Evolutionary conservation across 1,139 yeast genomes (phyloP), one percentile per base, ranked within the genome.

Genomic region (Candida albicans): DNA sequence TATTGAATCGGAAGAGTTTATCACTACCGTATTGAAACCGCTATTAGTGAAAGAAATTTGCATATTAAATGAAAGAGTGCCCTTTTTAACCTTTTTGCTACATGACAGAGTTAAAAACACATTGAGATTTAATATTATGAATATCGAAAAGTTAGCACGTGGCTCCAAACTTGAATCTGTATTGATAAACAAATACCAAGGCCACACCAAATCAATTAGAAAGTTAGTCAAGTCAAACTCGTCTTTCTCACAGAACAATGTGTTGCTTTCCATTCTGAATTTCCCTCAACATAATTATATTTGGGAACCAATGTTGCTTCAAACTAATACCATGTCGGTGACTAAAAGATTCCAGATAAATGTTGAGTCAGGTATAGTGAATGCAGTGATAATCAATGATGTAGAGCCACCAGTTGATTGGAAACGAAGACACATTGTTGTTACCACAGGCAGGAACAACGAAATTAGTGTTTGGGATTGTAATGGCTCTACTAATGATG

Each of bases 171-270:
- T 60, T 15, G 61, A 57, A 2, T 42, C 58, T 0, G 46, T 46
- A 15, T 55, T 71, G 26, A 37, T 59, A 6, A 61, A 79, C 53
- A 84, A 85, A 54, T 78, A 84, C 45, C 90, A 95, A 5, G 98
- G 98, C 0, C 96, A 89, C 56, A 77, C 82, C 42, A 90, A 89
- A 58, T 86, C 96, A 0, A 82, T 91, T 15, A 79, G 81, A 52
- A 75, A 73, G 43, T 62, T 91, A 1, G 67, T 79, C 13, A 79
- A 90, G 54, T 84, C 96, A 1, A 57, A 62, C 31, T 59, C 71
- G 0, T 52, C 59, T n/a, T 42, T 45, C 25, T 46, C 54, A 4
- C 55, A 57, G 7, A 62, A 59, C 18, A 59, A 67, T 35, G 55
- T 70, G 2, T 47, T 73, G 30, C 57, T 73, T 10, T 72, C 77